Evolutionary conservation across 2,329 filamentous ascomycete genomes (phyloP), one percentile per base, ranked within the genome.

Genomic region (Rhinocladiella mackenziei): DNA sequence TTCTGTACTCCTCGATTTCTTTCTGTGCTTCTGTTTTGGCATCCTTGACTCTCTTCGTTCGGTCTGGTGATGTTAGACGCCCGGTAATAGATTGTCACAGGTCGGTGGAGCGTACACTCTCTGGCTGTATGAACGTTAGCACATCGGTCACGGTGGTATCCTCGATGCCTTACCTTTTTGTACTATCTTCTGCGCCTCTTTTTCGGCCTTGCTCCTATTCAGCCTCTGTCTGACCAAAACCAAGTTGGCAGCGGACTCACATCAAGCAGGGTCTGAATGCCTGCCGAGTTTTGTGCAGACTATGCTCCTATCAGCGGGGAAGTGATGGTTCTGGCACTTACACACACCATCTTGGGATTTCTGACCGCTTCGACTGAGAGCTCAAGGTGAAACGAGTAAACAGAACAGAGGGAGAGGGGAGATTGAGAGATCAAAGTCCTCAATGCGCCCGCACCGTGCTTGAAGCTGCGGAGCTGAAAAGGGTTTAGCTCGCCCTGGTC

Each of bases 181-280:
- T 46, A 98, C 89, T 67, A 98, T 98, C 79, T 96, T 96, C 72
- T 95, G 91, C 51, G 92, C 92, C 70, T 97, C 91, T 70, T 89
- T 85, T 79, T 98, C 92, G 60, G 92, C 89, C 91, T 97, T 58
- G 4, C 5, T 11, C 39, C 47, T 9, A 41, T 38, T 39, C 18
- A 51, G 42, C 29, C 15, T 25, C 20, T 18, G 34, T 5, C 3
- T 5, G 22, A 9, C 5, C 11, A 28, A 30, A n/a, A 35, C 22
- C 8, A 29, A 6, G 8, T 14, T n/a, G n/a, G 10, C 29, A 14
- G 15, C 6, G 9, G 50, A 65, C 84, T 62, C 84, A 98, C 92
- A 73, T 97, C 92, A 72, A 98, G 88, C 64, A 98, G 83, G 65
- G 91, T 97, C 73, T 97, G 91, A 67, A 98, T 98, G 70, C 92